Conservation (phyloP, 1,139 yeast species). For the Taphrina populina region DNA sequence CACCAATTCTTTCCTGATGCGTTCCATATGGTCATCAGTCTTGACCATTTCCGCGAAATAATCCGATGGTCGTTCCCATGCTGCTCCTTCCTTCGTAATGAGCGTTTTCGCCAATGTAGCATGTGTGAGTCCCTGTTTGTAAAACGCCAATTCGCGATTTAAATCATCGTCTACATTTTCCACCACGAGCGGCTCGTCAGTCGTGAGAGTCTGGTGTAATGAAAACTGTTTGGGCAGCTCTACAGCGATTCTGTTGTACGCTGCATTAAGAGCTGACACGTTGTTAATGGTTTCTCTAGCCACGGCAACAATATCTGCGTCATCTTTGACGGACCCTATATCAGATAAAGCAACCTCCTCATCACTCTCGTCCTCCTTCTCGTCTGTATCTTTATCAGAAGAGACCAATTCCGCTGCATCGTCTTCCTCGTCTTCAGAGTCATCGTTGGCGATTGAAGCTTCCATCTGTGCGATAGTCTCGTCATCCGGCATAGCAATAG, state of each 20-base stretch:
- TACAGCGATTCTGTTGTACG: slow-evolving; percentile 45
- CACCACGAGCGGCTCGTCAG: slow-evolving; percentile 59
- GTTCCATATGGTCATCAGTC: slow-evolving; percentile 97
- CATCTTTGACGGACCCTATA: slow-evolving; percentile 52
- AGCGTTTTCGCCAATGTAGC: slow-evolving; percentile 69
- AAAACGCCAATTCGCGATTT: slow-evolving; percentile 78
- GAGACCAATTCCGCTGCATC: slow-evolving; percentile 38
- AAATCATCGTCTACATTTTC: slow-evolving; percentile 92
- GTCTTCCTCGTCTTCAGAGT: slow-evolving; percentile 41
- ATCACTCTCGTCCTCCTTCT: slow-evolving; percentile 41
- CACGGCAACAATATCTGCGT: slow-evolving; percentile 85
- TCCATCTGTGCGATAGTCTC: slow-evolving; percentile 19
- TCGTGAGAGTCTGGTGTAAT: slow-evolving; percentile 76
- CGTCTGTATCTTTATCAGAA: slow-evolving; percentile 39
- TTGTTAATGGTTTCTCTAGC: slow-evolving; percentile 70
- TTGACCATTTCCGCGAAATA: slow-evolving; percentile 98
- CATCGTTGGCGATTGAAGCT: slow-evolving; percentile 38
- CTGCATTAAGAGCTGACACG: slow-evolving; percentile 46
- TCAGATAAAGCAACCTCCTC: slow-evolving; percentile 45
- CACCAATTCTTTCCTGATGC: slow-evolving; percentile 72
- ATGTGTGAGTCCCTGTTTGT: slow-evolving; percentile 89
- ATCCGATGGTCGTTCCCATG: slow-evolving; percentile 90
- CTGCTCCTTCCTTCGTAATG: slow-evolving; percentile 54
- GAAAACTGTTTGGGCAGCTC: slow-evolving; percentile 57
- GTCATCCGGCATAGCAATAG: slow-evolving; percentile 21